Base-by-base conservation (phyloP, 495 filamentous ascomycete genomes). In the Aspergillus conjunctus region DNA sequence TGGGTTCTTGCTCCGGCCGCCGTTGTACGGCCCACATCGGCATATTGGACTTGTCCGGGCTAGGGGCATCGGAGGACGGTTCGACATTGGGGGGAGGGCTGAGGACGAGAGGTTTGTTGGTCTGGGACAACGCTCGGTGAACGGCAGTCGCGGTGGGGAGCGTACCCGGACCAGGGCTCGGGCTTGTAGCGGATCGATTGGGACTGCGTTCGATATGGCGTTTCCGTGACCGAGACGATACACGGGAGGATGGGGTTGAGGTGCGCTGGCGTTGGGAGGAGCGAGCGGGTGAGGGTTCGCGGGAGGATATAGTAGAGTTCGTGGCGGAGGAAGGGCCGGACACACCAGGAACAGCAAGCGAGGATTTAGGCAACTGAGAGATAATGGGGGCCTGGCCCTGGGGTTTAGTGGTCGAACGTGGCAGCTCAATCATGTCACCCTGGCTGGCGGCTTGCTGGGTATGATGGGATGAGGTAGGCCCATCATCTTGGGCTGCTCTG, bases 121-220 rank as follows among this genome's bases (percentile, higher is more conserved):
- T 71, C 8, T 88, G 82, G 7, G 87, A 88, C 31, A 92, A 75
- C 45, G 84, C 84, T 66, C 85, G 83, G 63, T 86, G 83, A 51
- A 83, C 80, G 32, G 88, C 81, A 49, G 87, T 79, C 17, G 84
- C 81, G 54, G 88, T 81, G 30, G 86, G 82, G 46, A 79, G 74
- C 30, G 61, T 76, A 66, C 55, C 75, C 73, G 67, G 72, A 73
- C 46, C 78, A 51, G 66, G 65, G 33, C 62, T 70, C 4, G 73
- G 65, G 39, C 69, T 75, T 68, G 75, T 81, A 59, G 77, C 68
- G 18, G 75, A 73, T 66, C 89, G 82, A 56, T 77, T 78, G 1
- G 91, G 91, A 64, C 87, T 92, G 39, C 80, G 74, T 55, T 93
- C 90, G 59, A 87, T 83, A 57, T 81, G 79, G 70, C 85, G 87